A percentile compares a stretch with the other conserved stretches of the same genome.
Conservation (phyloP, 106 monocot species). For the Allium cepa region DNA sequence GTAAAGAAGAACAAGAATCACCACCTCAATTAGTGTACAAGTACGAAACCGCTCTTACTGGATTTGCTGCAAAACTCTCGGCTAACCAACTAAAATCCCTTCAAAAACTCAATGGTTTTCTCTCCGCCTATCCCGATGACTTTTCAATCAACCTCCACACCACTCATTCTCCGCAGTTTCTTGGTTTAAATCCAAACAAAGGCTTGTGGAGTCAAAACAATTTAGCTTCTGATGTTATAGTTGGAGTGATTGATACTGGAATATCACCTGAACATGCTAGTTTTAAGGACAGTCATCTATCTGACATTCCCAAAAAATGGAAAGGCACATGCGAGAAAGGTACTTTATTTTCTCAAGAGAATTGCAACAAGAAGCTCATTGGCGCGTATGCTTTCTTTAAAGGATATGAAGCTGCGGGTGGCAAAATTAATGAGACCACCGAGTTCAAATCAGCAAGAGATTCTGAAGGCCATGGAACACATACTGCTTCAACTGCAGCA, state of each 20-base stretch:
- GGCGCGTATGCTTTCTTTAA: slow-evolving; percentile 66
- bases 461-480: slow-evolving; percentile 37
- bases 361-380: slow-evolving; percentile 72
- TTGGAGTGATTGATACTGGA: slow-evolving; percentile 75
- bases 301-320: slow-evolving; percentile 42
- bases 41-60: slow-evolving; percentile 51
- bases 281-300: slow-evolving; percentile 46
- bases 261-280: slow-evolving; percentile 76
- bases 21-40: slow-evolving; percentile 46
- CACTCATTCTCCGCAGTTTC: slow-evolving; percentile 59
- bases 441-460: slow-evolving; percentile 33
- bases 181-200: slow-evolving; percentile 34
- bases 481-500: slow-evolving; percentile 39
- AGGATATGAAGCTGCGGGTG: slow-evolving; percentile 57
- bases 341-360: slow-evolving; percentile 18
- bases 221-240: slow-evolving; percentile 39
- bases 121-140: slow-evolving; percentile 45
- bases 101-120: slow-evolving; percentile 27
- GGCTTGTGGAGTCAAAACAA: slow-evolving; percentile 20
- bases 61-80: slow-evolving; percentile 43
- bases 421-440: slow-evolving; percentile 22
- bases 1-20: background rate
- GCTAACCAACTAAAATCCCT: slow-evolving; percentile 28
- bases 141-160: slow-evolving; percentile 43
- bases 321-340: slow-evolving; percentile 61